Conservation (phyloP, 495 filamentous ascomycete species). For the Trichoderma parareesei region DNA sequence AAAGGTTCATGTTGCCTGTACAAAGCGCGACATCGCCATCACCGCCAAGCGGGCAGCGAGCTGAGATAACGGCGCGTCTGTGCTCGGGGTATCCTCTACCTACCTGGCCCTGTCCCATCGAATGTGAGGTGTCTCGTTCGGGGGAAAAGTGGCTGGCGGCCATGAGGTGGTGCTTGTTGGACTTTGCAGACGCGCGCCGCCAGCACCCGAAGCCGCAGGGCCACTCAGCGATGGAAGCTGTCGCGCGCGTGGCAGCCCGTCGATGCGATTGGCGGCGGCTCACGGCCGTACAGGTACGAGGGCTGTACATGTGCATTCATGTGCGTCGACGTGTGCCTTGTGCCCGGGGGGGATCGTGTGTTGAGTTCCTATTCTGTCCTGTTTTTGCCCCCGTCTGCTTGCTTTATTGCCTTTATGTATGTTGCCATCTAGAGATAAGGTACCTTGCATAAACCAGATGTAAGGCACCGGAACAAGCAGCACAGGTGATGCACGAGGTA, state of each 20-base stretch:
- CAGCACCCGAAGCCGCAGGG: conserved; percentile 2
- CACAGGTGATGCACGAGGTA: too few relatives aligned
- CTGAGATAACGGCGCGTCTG: neutral
- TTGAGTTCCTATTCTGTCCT: too few relatives aligned
- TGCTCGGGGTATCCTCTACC: neutral
- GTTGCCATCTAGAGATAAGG: too few relatives aligned
- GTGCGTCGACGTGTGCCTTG: neutral
- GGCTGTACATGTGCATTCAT: neutral
- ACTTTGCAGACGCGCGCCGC: neutral
- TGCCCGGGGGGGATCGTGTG: too few relatives aligned
- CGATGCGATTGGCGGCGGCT: neutral
- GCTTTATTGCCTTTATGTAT: too few relatives aligned
- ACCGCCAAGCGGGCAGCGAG: neutral
- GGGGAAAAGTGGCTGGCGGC: neutral
- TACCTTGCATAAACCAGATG: too few relatives aligned
- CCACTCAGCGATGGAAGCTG: conserved; percentile 4
- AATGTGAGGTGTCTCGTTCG: neutral
- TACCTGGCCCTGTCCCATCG: neutral
- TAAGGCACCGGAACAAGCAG: too few relatives aligned
- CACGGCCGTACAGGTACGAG: too few relatives aligned
- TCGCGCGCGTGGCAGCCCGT: conserved; percentile 4
- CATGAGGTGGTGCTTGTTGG: neutral
- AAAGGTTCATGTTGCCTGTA: neutral
- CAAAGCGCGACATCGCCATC: neutral
- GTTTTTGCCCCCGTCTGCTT: too few relatives aligned